Evolutionary conservation across 116 monocot species (phyloP).

Genomic region (Dioscorea cayenensis): DNA sequence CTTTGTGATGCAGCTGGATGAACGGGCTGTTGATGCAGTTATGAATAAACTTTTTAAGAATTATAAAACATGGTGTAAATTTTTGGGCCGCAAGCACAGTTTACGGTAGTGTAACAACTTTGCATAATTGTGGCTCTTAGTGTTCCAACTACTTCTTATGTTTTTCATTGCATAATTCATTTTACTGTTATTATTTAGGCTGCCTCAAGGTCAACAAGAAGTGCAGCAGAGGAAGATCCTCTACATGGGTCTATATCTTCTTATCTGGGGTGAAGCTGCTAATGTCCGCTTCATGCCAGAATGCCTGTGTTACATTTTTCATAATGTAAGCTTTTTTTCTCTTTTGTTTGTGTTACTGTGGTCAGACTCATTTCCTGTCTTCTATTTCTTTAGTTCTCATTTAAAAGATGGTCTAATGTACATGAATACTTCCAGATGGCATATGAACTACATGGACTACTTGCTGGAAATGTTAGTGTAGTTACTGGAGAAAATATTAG

Average conservation of each 20-base stretch:
- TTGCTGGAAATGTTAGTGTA: conserved; percentile 89
- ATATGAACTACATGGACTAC: conserved; percentile 86
- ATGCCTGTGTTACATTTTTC: conserved; percentile 93
- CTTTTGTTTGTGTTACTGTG: not conserved
- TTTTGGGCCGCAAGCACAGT: conserved; percentile 87
- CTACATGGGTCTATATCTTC: conserved; percentile 90
- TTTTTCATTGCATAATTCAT: not conserved
- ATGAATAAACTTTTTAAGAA: conserved; percentile 91
- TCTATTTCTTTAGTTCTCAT: not conserved
- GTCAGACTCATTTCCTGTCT: not conserved
- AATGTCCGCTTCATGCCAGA: conserved; percentile 95
- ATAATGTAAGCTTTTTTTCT: conserved; percentile 46
- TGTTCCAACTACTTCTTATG: not conserved
- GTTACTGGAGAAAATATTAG: conserved; percentile 96
- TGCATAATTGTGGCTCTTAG: not conserved
- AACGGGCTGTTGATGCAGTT: conserved; percentile 77
- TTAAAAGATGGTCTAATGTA: not conserved
- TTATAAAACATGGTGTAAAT: conserved; percentile 95
- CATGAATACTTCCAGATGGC: conserved; percentile 59
- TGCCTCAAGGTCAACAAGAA: conserved; percentile 78
- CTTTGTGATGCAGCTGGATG: conserved; percentile 60
- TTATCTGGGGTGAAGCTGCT: conserved; percentile 97
- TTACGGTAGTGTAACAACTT: conserved; percentile 34
- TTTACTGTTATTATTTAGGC: conserved; percentile 23
- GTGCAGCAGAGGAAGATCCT: conserved; percentile 93